Evolutionary conservation across 352 stramenopile species (phyloP).

Genomic region (Phytophthora rubi): DNA sequence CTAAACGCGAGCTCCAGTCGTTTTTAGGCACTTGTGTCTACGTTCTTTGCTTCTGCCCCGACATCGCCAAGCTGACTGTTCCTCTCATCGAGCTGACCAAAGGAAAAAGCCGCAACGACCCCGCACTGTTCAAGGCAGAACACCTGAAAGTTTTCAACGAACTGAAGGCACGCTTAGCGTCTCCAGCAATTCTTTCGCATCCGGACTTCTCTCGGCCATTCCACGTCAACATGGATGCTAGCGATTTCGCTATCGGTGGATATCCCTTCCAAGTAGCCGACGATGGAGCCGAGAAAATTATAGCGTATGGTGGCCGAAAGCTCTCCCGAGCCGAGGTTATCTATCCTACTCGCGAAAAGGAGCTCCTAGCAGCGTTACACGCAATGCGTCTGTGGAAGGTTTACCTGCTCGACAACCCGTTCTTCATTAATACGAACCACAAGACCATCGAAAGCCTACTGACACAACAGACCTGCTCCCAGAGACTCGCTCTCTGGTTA

Average conservation of each 20-base stretch:
- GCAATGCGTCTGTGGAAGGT: not conserved
- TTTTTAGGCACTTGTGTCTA: no score
- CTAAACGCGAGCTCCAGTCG: no score
- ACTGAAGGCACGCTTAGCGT: not conserved
- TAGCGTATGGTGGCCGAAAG: not conserved
- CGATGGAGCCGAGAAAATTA: not conserved
- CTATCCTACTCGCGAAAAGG: not conserved
- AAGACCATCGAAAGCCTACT: not conserved
- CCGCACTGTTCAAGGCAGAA: not conserved
- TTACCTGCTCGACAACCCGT: not conserved
- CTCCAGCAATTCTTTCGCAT: not conserved
- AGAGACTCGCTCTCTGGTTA: not conserved
- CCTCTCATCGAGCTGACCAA: not conserved
- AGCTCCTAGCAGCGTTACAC: not conserved
- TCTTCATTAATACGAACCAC: slow-evolving; percentile 3
- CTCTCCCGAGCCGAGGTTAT: not conserved
- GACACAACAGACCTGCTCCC: not conserved
- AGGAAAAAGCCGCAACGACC: not conserved
- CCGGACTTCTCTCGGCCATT: not conserved
- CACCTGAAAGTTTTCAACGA: not conserved
- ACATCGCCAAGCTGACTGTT: not conserved
- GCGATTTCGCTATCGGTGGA: not conserved
- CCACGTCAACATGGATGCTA: not conserved
- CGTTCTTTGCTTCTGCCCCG: not conserved
- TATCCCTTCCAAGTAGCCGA: not conserved